These are phyloP conservation scores for Fistulifera pelliculosa DNA, from an alignment of 108 stramenopile genomes.

Conservation along the genomic window DNA sequence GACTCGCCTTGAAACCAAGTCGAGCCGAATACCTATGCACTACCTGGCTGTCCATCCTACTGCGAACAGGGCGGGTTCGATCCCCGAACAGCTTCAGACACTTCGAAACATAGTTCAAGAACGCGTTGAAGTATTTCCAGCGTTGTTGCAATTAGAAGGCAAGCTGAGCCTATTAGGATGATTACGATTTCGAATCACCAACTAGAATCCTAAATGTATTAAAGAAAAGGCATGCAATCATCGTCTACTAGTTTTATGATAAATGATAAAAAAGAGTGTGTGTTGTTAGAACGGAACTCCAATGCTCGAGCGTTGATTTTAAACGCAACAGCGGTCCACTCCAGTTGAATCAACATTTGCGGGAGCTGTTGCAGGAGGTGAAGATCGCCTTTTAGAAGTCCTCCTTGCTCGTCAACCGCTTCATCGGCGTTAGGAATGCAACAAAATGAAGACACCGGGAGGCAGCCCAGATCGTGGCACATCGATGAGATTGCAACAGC, in stretches of 20 bases:
- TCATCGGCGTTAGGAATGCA: conserved; percentile 55
- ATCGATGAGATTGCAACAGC: conserved; percentile 48
- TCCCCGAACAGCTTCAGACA: conserved; percentile 21
- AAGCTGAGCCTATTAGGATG: conserved; percentile 14
- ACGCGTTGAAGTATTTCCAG: conserved; percentile 44
- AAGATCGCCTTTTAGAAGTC: conserved; percentile 2
- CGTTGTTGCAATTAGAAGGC: conserved; percentile 45
- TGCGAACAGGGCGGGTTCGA: conserved; percentile 22
- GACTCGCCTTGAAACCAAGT: conserved; percentile 34
- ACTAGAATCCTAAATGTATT: too few relatives aligned
- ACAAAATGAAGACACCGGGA: conserved; percentile 70
- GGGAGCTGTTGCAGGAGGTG: conserved; percentile 40
- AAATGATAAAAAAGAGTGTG: too few relatives aligned
- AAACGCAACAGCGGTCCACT: conserved; percentile 70
- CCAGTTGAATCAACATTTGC: conserved; percentile 55
- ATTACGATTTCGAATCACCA: too few relatives aligned
- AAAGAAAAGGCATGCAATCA: too few relatives aligned
- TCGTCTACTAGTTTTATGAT: too few relatives aligned
- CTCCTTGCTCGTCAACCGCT: conserved; percentile 46
- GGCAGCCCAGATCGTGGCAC: conserved; percentile 57
- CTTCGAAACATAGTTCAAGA: conserved; percentile 41
- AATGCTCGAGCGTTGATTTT: conserved; percentile 28
- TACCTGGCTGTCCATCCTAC: conserved; percentile 33
- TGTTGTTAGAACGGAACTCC: conserved; percentile 9
- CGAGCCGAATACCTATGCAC: conserved; percentile 26